These are phyloP conservation scores for Hypoxylon sp. DNA, from an alignment of 2,329 filamentous ascomycete species.

Conservation along the genomic window DNA sequence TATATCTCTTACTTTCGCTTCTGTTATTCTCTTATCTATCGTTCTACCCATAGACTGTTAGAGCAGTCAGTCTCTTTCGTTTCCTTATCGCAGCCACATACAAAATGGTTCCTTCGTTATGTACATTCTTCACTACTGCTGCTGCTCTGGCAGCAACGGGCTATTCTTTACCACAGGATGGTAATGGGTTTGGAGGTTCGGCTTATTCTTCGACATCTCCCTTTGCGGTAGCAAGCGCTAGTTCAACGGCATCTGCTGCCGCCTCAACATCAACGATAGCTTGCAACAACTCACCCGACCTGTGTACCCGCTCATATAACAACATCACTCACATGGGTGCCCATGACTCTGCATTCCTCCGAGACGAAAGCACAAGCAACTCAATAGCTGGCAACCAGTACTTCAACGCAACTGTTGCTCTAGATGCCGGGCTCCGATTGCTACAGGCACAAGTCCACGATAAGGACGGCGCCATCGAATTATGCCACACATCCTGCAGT, in stretches of 20 bases:
- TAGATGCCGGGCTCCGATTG: conserved; percentile 79
- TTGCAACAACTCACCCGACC: conserved; percentile 85
- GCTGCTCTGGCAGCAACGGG: conserved; percentile 48
- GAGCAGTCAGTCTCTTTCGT: conserved; percentile 12
- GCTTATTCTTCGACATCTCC: conserved; percentile 26
- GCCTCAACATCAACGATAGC: conserved; percentile 59
- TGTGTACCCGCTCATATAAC: conserved; percentile 80
- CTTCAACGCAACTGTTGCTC: conserved; percentile 78
- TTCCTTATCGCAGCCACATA: conserved; percentile 13
- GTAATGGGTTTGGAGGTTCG: conserved; percentile 28
- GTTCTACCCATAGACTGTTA: conserved; percentile 26
- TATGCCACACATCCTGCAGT: conserved; percentile 79
- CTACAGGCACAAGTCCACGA: conserved; percentile 81
- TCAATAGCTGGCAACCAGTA: conserved; percentile 80
- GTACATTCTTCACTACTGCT: conserved; percentile 46
- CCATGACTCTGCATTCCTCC: conserved; percentile 80
- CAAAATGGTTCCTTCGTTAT: conserved; percentile 52
- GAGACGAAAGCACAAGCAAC: conserved; percentile 73
- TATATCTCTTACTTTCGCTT: conserved; percentile 28
- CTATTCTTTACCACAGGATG: conserved; percentile 43
- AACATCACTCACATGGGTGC: conserved; percentile 84
- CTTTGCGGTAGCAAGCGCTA: conserved; percentile 45
- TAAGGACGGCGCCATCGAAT: conserved; percentile 69
- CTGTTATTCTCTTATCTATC: conserved; percentile 21
- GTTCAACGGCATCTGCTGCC: conserved; percentile 43